Evolutionary conservation across 169 alveolate genomes (phyloP).

Genomic region (Plasmodium sp.): DNA sequence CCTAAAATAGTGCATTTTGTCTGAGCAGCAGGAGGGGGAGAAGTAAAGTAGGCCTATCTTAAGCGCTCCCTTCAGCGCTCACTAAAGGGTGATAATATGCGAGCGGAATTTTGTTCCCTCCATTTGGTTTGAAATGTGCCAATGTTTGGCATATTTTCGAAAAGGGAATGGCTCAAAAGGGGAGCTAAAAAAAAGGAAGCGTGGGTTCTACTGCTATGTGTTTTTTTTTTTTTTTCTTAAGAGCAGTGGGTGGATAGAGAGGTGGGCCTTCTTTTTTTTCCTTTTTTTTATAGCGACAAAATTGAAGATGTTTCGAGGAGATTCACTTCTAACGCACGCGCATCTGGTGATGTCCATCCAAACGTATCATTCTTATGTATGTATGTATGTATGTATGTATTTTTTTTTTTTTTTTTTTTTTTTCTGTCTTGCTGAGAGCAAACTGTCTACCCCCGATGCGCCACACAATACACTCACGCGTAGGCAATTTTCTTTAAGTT

Average conservation of each 20-base stretch:
- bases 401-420: no score
- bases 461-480: neutral
- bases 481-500: neutral
- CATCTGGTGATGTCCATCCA: neutral
- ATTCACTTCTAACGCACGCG: neutral
- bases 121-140: neutral
- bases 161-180: neutral
- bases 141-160: neutral
- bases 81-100: neutral
- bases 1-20: constrained; percentile 44
- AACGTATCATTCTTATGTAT: neutral
- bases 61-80: neutral
- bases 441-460: neutral
- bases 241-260: no score
- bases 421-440: neutral
- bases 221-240: no score
- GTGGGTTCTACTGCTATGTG: neutral
- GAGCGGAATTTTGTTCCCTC: neutral
- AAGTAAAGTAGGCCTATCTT: neutral
- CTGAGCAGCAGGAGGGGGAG: neutral
- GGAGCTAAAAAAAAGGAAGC: neutral
- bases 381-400: no score
- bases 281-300: neutral
- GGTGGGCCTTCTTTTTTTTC: no score
- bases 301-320: neutral